phyloP scores from a whole-genome alignment of 805 yeast genomes.

The Debaryomyces prosopidis region DNA sequence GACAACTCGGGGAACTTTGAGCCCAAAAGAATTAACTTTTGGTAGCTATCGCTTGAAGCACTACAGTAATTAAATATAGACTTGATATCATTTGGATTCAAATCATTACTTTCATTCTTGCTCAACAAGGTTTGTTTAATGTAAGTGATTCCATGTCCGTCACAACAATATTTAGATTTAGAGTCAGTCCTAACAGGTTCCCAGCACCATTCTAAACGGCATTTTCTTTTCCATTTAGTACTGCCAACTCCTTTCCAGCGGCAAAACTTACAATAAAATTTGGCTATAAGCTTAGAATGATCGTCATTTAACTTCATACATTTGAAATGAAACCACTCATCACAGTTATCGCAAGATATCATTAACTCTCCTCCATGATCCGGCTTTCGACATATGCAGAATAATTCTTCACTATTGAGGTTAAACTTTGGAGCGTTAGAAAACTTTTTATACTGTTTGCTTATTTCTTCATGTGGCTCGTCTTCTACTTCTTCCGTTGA shows the following conservation, averaged over 20 bases:
- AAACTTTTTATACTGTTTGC: slow-evolving; percentile 39
- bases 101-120: slow-evolving; percentile 10
- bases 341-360: slow-evolving; percentile 96
- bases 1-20: slow-evolving; percentile 45
- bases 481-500: slow-evolving; percentile 12
- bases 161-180: slow-evolving; percentile 70
- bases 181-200: slow-evolving; percentile 47
- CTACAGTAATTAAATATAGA: slow-evolving; percentile 20
- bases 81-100: slow-evolving; percentile 21
- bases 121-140: slow-evolving; percentile 28
- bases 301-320: slow-evolving; percentile 63
- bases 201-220: slow-evolving; percentile 60
- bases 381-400: slow-evolving; percentile 74
- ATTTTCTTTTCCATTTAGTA: slow-evolving; percentile 75
- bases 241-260: slow-evolving; percentile 49
- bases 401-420: slow-evolving; percentile 60
- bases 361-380: slow-evolving; percentile 76
- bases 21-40: slow-evolving; percentile 26
- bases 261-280: slow-evolving; percentile 76
- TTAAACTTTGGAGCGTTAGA: slow-evolving; percentile 40
- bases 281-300: slow-evolving; percentile 56
- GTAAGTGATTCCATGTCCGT: slow-evolving; percentile 63
- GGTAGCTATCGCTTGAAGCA: slow-evolving; percentile 14
- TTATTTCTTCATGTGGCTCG: slow-evolving; percentile 31
- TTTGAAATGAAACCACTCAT: slow-evolving; percentile 88